Percentiles rank a stretch among this genome's conserved stretches.
These are phyloP conservation scores for Logfia minima DNA, from an alignment of 129 eudicot species.

Conservation along the genomic window DNA sequence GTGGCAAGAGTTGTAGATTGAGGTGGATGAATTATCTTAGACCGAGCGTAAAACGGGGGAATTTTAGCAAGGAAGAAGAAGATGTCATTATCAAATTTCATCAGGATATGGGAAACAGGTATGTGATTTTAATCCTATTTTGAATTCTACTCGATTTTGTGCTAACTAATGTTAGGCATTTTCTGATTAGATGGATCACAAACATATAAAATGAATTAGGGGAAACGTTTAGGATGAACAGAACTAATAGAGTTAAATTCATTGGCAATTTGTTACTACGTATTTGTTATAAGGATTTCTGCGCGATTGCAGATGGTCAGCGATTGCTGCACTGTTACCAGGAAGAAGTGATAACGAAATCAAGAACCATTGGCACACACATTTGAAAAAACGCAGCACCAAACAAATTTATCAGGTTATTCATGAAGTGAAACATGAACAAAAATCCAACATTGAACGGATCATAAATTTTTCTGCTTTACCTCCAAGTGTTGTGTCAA, in stretches of 20 bases:
- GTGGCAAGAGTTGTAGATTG: constrained; percentile 60
- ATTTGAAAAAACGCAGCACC: constrained; percentile 33
- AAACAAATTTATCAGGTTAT: constrained; percentile 14
- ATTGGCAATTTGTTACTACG: background rate
- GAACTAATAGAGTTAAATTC: background rate
- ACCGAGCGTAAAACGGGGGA: constrained; percentile 38
- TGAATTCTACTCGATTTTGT: background rate
- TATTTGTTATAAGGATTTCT: background rate
- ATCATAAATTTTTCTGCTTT: constrained; percentile 31
- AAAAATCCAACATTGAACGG: constrained; percentile 11
- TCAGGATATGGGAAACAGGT: constrained; percentile 41
- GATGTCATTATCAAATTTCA: constrained; percentile 36
- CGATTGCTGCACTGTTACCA: constrained; percentile 42
- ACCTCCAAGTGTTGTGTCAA: constrained; percentile 28
- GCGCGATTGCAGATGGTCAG: constrained; percentile 34
- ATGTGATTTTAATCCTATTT: constrained; percentile 14
- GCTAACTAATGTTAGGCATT: background rate
- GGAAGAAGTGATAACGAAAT: constrained; percentile 46
- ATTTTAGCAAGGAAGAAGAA: constrained; percentile 43
- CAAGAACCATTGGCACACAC: constrained; percentile 46
- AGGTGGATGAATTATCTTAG: constrained; percentile 46
- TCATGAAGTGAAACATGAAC: constrained; percentile 28
- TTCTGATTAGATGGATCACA: background rate
- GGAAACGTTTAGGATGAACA: background rate
- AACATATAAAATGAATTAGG: background rate